These are phyloP conservation scores for Mycena sanguinolenta DNA, from an alignment of 768 basidiomycete genomes.

Conservation along the genomic window DNA sequence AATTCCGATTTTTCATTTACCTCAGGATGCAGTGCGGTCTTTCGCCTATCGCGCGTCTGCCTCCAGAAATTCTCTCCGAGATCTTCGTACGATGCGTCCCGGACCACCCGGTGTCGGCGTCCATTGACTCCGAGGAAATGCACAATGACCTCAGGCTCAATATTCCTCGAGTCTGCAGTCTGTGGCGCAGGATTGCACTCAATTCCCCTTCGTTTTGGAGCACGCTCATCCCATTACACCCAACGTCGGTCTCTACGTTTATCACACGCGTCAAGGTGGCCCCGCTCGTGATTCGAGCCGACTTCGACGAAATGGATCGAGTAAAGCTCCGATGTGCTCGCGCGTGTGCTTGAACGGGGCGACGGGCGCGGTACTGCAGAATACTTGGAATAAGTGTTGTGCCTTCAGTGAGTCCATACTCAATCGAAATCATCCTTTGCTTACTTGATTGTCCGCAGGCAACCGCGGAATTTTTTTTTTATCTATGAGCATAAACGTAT, in stretches of 20 bases:
- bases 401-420: too few relatives aligned
- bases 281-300: conserved; percentile 26
- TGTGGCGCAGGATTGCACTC: conserved; percentile 34
- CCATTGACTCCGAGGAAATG: background rate
- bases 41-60: conserved; percentile 4
- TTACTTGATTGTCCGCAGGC: background rate
- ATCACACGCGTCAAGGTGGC: conserved; percentile 24
- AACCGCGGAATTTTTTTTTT: too few relatives aligned
- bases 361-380: too few relatives aligned
- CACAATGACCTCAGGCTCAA: conserved; percentile 30
- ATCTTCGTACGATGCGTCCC: conserved; percentile 34
- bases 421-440: too few relatives aligned
- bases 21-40: too few relatives aligned
- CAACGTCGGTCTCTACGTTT: conserved; percentile 17
- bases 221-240: conserved; percentile 13
- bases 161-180: conserved; percentile 24
- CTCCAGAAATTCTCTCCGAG: conserved; percentile 32
- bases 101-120: too few relatives aligned
- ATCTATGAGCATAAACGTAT: too few relatives aligned
- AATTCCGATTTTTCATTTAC: too few relatives aligned
- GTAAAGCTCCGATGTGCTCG: background rate
- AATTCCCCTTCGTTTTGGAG: conserved; percentile 28
- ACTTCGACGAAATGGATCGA: background rate
- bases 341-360: background rate
- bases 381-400: too few relatives aligned